A percentile compares a stretch with the other conserved stretches of the same genome.
phyloP scores from a whole-genome alignment of 352 stramenopile genomes.

The Pythium angustatum region DNA sequence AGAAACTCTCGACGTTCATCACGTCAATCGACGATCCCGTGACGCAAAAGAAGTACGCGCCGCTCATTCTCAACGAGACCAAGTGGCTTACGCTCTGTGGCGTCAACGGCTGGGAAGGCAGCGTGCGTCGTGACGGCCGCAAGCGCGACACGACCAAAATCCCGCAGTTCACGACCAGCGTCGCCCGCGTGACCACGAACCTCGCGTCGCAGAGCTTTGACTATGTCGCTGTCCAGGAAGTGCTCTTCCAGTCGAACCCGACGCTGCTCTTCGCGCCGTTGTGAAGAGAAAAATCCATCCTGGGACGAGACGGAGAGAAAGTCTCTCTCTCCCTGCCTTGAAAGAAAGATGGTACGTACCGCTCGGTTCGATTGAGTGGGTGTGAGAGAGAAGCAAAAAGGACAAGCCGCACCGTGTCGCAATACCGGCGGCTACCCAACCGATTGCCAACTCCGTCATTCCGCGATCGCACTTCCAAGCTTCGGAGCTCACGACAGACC shows the following conservation, averaged over 20 bases:
- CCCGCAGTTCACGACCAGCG: slow-evolving; percentile 61
- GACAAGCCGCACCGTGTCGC: too few relatives aligned
- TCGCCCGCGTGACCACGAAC: slow-evolving; percentile 57
- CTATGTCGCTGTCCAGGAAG: slow-evolving; percentile 65
- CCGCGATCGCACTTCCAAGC: too few relatives aligned
- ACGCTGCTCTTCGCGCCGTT: slow-evolving; percentile 60
- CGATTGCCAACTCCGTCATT: too few relatives aligned
- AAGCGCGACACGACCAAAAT: slow-evolving; percentile 40
- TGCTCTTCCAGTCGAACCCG: slow-evolving; percentile 68
- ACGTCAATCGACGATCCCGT: slow-evolving; percentile 50
- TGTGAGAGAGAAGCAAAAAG: too few relatives aligned
- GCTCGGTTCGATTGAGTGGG: too few relatives aligned
- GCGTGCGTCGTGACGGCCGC: slow-evolving; percentile 53
- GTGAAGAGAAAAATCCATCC: slow-evolving; percentile 31
- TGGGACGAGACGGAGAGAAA: too few relatives aligned
- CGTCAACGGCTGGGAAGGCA: slow-evolving; percentile 70
- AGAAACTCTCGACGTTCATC: slow-evolving; percentile 65
- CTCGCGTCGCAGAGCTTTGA: slow-evolving; percentile 69
- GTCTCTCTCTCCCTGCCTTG: background rate
- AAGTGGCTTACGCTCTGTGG: slow-evolving; percentile 70
- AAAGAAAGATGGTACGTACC: too few relatives aligned
- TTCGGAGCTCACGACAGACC: too few relatives aligned
- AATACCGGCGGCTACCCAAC: too few relatives aligned
- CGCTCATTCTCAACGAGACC: slow-evolving; percentile 58
- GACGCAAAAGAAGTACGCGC: slow-evolving; percentile 44